Base-by-base conservation (phyloP, 2,329 filamentous ascomycete species). In the Sporothrix protearum region DNA sequence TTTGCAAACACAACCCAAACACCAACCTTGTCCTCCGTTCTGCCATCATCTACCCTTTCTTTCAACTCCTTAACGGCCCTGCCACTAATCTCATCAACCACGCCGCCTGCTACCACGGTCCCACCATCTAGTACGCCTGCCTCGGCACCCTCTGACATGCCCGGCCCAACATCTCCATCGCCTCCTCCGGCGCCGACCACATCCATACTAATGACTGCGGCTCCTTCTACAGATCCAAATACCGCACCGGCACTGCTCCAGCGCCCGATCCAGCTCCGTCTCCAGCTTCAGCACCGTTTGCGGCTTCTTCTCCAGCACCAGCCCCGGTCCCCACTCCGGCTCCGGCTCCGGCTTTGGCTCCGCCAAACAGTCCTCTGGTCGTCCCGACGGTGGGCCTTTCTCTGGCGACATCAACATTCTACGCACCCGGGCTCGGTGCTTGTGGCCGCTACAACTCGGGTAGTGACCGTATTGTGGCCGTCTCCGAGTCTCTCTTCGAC, bases 401-500 rank as follows among this genome's bases (percentile, higher is more conserved):
- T 61, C 71, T 5, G 71, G 71, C 12, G 71, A 71, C 16, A 28
- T 71, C 6, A 71, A 71, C 71, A 1, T 71, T 63, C 16, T 71
- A 71, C n/a, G 22, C 25, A 3, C 71, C 57, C 1, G 71, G 64
- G 14, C 64, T 71, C 6, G 68, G 64, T 22, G 33, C 69, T 9
- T 64, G 68, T 16, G 68, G 68, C 2, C 36, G 28, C 8, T 61
- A 49, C 57, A 71, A 51, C 28, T 42, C 42, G 25, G 42, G 39
- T 22, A 59, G 10, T 25, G 71, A 70, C 42, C 22, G 53, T 57
- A 66, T 74, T 25, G 71, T 55, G 16, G 71, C 69, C 28, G 72
- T 73, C 55, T 70, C 72, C 14, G 55, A 63, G 36, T 30, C 51
- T 25, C 14, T 73, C 1, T 73, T 71, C 47, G 72, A 73, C 67